Percentiles rank a stretch among this genome's conserved stretches.
Evolutionary conservation across 495 filamentous ascomycete genomes (phyloP).

Genomic region (Aspergillus kassunensis): DNA sequence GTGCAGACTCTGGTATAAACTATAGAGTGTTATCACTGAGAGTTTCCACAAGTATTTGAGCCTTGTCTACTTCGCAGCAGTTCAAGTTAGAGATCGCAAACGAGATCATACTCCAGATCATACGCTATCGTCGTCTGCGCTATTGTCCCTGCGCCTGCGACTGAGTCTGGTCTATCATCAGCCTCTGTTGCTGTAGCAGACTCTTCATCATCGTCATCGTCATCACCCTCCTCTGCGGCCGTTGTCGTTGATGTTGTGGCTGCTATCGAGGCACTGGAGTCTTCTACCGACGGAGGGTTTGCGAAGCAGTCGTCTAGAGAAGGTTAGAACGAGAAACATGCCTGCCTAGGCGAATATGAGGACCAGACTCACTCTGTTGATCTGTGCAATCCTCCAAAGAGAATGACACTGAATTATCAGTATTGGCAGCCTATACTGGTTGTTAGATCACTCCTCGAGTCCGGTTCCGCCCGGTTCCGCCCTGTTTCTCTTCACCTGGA

Average conservation of each 20-base stretch:
- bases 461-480: too few species aligned
- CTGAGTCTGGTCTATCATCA: neutral
- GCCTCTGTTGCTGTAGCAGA: neutral
- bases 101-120: slow-evolving; percentile 15
- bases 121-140: slow-evolving; percentile 17
- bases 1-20: too few species aligned
- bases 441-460: neutral
- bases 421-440: slow-evolving; percentile 13
- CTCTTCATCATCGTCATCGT: too few species aligned
- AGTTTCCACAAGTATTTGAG: too few species aligned
- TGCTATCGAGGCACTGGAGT: neutral
- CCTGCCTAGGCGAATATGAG: neutral
- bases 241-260: too few species aligned
- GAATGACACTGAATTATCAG: slow-evolving; percentile 9
- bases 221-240: neutral
- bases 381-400: slow-evolving; percentile 18
- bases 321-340: neutral
- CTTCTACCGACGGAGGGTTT: neutral
- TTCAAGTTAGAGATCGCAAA: slow-evolving; percentile 11
- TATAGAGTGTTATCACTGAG: too few species aligned
- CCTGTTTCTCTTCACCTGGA: neutral
- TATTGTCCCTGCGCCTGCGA: neutral
- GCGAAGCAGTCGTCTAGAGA: slow-evolving; percentile 8
- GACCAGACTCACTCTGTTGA: slow-evolving; percentile 14
- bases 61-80: too few species aligned